These are phyloP conservation scores for Coelastrella sp. DNA, from an alignment of 139 green algal species.

Conservation along the genomic window DNA sequence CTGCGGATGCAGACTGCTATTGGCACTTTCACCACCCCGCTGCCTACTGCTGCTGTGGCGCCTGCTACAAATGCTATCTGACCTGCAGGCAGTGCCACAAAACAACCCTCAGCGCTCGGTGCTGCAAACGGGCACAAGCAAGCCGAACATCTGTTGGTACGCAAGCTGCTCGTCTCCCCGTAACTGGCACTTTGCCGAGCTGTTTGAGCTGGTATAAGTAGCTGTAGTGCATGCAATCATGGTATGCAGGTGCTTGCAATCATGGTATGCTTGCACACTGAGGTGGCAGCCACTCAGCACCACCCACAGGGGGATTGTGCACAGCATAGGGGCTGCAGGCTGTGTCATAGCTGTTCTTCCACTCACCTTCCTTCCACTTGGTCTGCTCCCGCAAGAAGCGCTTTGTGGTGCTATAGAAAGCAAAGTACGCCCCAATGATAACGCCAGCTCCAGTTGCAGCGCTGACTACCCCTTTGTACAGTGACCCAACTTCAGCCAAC, in stretches of 20 bases:
- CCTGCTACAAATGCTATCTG: constrained; percentile 73
- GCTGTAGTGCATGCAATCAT: not conserved
- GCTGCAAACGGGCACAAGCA: too few species aligned
- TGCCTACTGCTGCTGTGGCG: constrained; percentile 62
- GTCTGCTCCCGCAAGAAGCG: constrained; percentile 64
- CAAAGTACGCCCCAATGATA: constrained; percentile 82
- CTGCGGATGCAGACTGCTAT: constrained; percentile 93
- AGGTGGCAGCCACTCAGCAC: not conserved
- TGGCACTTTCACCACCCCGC: constrained; percentile 86
- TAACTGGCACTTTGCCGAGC: too few species aligned
- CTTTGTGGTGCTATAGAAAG: constrained; percentile 83
- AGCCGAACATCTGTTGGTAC: too few species aligned
- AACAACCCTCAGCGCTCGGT: too few species aligned
- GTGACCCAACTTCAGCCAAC: constrained; percentile 37
- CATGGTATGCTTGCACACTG: not conserved
- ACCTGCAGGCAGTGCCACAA: constrained; percentile 23
- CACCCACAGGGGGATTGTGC: too few species aligned
- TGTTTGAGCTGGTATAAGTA: not conserved
- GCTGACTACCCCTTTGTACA: constrained; percentile 71
- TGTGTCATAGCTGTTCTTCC: not conserved
- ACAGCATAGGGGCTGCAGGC: not conserved
- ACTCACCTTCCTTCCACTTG: constrained; percentile 60
- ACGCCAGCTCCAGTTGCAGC: constrained; percentile 75
- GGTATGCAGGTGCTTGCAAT: not conserved
- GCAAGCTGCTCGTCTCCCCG: too few species aligned